Evolutionary conservation across 495 filamentous ascomycete species (phyloP), one percentile per base, ranked within the genome.

Genomic region (Massariosphaeria phaeospora): DNA sequence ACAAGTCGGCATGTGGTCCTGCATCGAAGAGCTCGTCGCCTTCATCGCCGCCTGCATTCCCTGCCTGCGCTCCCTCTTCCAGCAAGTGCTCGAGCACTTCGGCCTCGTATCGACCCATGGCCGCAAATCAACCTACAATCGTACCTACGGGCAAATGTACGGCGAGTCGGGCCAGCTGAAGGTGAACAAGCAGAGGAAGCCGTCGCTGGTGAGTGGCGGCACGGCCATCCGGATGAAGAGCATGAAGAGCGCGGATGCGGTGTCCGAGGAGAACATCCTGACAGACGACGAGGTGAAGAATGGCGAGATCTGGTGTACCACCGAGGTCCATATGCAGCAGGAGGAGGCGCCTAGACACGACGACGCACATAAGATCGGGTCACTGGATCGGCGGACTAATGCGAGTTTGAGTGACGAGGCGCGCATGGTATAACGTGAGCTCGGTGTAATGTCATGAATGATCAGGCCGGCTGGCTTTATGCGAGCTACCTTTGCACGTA

Each of bases 241-340:
- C 26, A 20, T 56, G 44, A 2, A 18, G 43, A 48, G 33, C 11
- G 31, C 36, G 1, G 52, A 56, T 15, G 35, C 39, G 9, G 43
- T 41, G 26, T 38, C 27, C 17, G 52, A 56, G 35, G 52, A 56
- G 34, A 26, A 48, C 15, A 56, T 56, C 4, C 35, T 56, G n/a
- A 9, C 15, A 26, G 34, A 24, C n/a, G 33, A 23, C 7, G 10
- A 39, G 5, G 20, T 12, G 11, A 41, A 41, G 45, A 43, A 26
- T 21, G 30, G 40, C 12, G 52, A 56, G 21, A 56, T 56, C 17
- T 56, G 52, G 52, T 56, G 43, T 20, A 56, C 52, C 13, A 56
- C 52, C 1, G 52, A 56, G 20, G 52, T 56, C 1, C 1, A 18
- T 24, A 34, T 56, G 33, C 31, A 47, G 24, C 21, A 47, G 20